These are phyloP conservation scores for Leptographium lundbergii DNA, from an alignment of 2,329 filamentous ascomycete species.

Conservation along the genomic window DNA sequence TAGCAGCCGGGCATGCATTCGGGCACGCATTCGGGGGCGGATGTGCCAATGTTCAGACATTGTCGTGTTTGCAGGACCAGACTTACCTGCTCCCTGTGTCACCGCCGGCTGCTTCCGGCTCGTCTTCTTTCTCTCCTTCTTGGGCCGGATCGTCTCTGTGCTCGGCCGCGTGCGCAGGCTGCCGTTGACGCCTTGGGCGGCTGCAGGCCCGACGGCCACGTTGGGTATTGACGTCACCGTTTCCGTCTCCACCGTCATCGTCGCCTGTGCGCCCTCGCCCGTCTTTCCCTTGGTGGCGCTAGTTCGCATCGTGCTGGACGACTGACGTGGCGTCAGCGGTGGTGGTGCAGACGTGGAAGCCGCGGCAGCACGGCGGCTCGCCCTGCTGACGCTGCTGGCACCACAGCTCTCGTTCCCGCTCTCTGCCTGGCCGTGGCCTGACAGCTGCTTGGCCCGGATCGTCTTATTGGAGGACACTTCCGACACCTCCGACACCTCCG, in stretches of 20 bases:
- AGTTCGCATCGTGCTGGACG: conserved; percentile 31
- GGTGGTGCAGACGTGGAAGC: conserved; percentile 21
- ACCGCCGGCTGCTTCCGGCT: conserved; percentile 63
- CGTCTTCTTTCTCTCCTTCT: conserved; percentile 78
- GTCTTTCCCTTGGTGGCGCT: conserved; percentile 52
- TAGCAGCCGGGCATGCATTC: not conserved
- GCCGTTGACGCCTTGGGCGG: conserved; percentile 50
- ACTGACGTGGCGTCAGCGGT: conserved; percentile 48
- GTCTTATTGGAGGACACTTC: conserved; percentile 26
- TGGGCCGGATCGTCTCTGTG: conserved; percentile 89
- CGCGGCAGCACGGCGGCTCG: conserved; percentile 18
- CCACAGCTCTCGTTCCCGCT: conserved; percentile 44
- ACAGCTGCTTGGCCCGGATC: conserved; percentile 36
- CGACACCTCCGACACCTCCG: conserved; percentile 20
- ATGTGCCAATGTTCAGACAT: not conserved
- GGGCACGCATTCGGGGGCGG: not conserved
- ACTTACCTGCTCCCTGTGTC: conserved; percentile 61
- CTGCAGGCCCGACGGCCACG: conserved; percentile 56
- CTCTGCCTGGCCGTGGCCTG: conserved; percentile 38
- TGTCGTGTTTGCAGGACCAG: not conserved
- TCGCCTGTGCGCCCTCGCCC: conserved; percentile 63
- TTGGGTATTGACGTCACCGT: conserved; percentile 87
- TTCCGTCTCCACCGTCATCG: conserved; percentile 97
- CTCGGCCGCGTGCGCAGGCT: conserved; percentile 79
- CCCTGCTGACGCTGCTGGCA: conserved; percentile 47